Evolutionary conservation across 352 stramenopile species (phyloP), one percentile per base, ranked within the genome.

Genomic region (Globisporangium paddicum): DNA sequence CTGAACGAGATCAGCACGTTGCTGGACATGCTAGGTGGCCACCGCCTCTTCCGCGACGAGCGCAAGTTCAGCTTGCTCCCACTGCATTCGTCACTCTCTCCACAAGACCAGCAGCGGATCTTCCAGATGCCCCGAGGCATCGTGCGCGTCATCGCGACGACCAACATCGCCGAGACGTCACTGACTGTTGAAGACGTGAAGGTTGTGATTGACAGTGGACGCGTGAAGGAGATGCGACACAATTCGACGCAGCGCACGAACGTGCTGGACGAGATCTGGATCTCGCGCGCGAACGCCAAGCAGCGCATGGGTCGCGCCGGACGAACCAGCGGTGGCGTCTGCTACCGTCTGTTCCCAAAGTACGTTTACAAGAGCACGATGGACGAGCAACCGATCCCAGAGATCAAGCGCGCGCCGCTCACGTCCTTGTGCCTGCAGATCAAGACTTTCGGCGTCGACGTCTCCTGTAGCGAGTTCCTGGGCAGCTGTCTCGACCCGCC

Each of bases 361-460:
- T 77, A 83, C 14, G 89, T 92, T 11, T 95, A 93, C 64, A 60
- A 81, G 21, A 68, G 71, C 40, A 73, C 78, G 13, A 86, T 98
- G 73, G 62, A 82, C 19, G 82, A 81, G 19, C 83, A 95, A 37
- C 83, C 86, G 0, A 62, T 98, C 28, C 92, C 96, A 1, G 96
- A 99, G 74, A 99, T 99, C 74, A 71, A 93, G 19, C 91, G 96
- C n/a, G 91, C 97, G 9, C 87, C 93, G 34, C 77, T 99, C 16
- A 97, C 98, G 55, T 96, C 96, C 26, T 69, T 99, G 18, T 96
- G 96, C 56, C 78, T 99, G 28, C 93, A 98, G 70, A 97, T 99
- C 52, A 92, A 98, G 60, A 84, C 91, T 0, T 92, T 93, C 50
- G 78, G 79, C 19, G 67, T 74, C 21, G 79, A 90, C 32, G 83